Conservation (phyloP, 305 asterid species). For the Solanum chacoense region DNA sequence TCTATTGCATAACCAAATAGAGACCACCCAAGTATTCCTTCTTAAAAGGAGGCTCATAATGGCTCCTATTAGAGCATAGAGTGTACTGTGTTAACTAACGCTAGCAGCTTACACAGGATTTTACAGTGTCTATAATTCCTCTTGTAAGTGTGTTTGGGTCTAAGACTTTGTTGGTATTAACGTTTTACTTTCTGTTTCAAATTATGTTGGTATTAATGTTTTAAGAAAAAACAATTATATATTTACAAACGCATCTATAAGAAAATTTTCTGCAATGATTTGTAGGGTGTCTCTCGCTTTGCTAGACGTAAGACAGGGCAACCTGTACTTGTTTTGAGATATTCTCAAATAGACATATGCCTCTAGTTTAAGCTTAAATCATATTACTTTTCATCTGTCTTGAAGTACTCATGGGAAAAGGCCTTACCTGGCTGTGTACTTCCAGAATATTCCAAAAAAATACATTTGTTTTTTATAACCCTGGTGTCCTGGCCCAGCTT, state of each 20-base stretch:
- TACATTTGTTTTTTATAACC: not conserved
- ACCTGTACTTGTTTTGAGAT: not conserved
- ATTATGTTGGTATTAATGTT: not conserved
- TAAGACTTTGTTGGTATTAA: not conserved
- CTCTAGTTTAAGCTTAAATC: not conserved
- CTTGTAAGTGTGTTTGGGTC: not conserved
- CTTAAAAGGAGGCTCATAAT: not conserved
- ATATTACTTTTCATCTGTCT: not conserved
- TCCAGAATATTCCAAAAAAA: not conserved
- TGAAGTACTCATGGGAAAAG: not conserved
- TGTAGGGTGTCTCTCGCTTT: not conserved
- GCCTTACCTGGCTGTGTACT: not conserved
- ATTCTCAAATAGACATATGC: not conserved
- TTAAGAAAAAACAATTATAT: not conserved
- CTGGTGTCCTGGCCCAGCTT: not conserved
- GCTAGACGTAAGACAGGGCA: not conserved
- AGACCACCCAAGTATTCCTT: not conserved
- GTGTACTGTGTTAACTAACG: not conserved
- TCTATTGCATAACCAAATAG: not conserved
- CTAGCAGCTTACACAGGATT: not conserved
- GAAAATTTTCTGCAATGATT: not conserved
- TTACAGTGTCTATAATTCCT: not conserved
- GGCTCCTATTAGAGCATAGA: not conserved
- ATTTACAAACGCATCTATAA: not conserved
- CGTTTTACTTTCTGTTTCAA: not conserved